Evolutionary conservation across 352 stramenopile species (phyloP).

Genomic region (Blastocystis sp.): DNA sequence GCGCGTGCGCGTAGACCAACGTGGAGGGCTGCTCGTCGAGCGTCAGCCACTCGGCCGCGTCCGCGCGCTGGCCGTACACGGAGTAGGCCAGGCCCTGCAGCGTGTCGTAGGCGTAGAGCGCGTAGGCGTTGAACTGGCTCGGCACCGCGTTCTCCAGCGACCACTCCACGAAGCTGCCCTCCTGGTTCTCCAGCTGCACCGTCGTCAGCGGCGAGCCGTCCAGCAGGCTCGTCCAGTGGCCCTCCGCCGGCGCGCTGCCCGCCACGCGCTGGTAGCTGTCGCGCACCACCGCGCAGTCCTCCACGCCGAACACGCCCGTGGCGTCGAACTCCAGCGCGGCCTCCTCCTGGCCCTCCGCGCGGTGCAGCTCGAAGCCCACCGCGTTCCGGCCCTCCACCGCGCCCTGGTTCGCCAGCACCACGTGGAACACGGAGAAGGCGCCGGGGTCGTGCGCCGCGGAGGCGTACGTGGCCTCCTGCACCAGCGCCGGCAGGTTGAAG

Average conservation of each 20-base stretch:
- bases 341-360: neutral
- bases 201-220: neutral
- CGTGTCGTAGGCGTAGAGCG: neutral
- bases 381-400: neutral
- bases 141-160: neutral
- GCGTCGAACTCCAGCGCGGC: conserved; percentile 12
- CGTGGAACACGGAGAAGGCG: neutral
- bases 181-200: neutral
- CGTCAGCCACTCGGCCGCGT: neutral
- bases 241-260: neutral
- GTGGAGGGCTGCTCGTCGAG: neutral
- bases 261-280: neutral
- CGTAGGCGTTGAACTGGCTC: conserved; percentile 33
- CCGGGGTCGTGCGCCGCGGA: neutral
- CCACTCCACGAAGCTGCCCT: conserved; percentile 3
- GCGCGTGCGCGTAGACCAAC: neutral
- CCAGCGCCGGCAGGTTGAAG: conserved; percentile 37
- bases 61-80: neutral
- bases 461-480: neutral
- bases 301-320: neutral
- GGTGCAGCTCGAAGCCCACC: neutral
- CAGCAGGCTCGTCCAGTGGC: neutral
- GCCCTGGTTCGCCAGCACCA: conserved; percentile 3
- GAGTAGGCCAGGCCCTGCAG: neutral
- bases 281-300: conserved; percentile 4